Conservation (phyloP, 2,329 filamentous ascomycete species). For the Metarhizium brunneum region DNA sequence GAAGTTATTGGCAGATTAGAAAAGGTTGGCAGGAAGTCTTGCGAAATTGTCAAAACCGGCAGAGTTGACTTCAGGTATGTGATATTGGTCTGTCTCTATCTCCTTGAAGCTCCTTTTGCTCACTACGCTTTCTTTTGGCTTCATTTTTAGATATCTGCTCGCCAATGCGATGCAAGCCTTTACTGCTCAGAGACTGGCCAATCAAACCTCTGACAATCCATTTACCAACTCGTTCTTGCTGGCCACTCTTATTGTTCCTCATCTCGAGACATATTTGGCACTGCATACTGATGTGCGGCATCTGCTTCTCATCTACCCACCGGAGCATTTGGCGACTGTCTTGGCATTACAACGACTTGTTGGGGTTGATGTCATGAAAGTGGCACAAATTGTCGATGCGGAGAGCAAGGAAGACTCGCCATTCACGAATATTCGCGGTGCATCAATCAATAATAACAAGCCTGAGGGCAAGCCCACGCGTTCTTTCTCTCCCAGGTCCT, state of each 20-base stretch:
- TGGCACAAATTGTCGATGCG: constrained; percentile 46
- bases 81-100: neutral
- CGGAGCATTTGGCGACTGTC: constrained; percentile 46
- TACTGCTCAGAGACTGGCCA: constrained; percentile 38
- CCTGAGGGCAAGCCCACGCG: constrained; percentile 14
- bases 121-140: neutral
- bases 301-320: constrained; percentile 49
- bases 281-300: constrained; percentile 43
- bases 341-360: constrained; percentile 48
- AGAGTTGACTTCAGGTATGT: constrained; percentile 49
- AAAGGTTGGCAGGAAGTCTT: constrained; percentile 41
- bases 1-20: constrained; percentile 44
- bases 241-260: constrained; percentile 49
- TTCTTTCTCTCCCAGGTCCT: constrained; percentile 15
- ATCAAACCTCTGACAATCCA: constrained; percentile 43
- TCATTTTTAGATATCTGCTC: constrained; percentile 42
- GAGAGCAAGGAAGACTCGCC: constrained; percentile 26
- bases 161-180: constrained; percentile 51
- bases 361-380: constrained; percentile 46
- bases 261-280: constrained; percentile 50
- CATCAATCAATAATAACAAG: constrained; percentile 16
- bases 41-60: constrained; percentile 41
- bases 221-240: constrained; percentile 44
- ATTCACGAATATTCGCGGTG: constrained; percentile 30
- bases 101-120: neutral